Evolutionary conservation across 1,139 yeast genomes (phyloP).

Genomic region (Yamadazyma conglobata): DNA sequence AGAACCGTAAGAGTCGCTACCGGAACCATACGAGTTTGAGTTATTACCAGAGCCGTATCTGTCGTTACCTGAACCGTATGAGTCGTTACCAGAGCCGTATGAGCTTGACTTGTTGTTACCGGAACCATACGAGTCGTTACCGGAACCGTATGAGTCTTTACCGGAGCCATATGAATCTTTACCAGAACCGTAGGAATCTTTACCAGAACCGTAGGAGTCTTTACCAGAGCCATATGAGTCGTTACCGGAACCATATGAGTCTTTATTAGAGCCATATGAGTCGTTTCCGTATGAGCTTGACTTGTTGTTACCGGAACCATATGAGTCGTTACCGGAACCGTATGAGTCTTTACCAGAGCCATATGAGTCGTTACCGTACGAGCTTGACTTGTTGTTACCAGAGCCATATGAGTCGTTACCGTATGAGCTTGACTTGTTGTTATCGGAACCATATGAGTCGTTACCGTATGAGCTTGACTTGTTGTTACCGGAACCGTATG

Average conservation of each 20-base stretch:
- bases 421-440: slow-evolving; percentile 12
- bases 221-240: no score
- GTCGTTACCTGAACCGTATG: slow-evolving; percentile 4
- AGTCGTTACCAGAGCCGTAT: slow-evolving; percentile 15
- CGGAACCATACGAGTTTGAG: slow-evolving; percentile 18
- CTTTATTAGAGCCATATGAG: slow-evolving; percentile 5
- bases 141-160: no score
- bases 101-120: slow-evolving; percentile 16
- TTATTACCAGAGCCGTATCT: slow-evolving; percentile 7
- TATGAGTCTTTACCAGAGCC: slow-evolving; percentile 17
- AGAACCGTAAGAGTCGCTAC: slow-evolving; percentile 20
- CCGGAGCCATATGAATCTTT: no score
- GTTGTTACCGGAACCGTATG: slow-evolving; percentile 5
- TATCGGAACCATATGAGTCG: slow-evolving; percentile 20
- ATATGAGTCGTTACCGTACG: no score
- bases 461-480: slow-evolving; percentile 10
- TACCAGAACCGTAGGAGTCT: slow-evolving; percentile 20
- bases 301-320: slow-evolving; percentile 10
- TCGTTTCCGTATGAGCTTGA: slow-evolving; percentile 17
- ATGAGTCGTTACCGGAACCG: slow-evolving; percentile 12
- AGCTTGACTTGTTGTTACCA: slow-evolving; percentile 13
- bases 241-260: slow-evolving; percentile 9
- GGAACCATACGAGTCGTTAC: slow-evolving; percentile 11
- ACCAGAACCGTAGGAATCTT: slow-evolving; percentile 12
- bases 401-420: no score